A percentile compares a stretch with the other conserved stretches of the same genome.
Conservation (phyloP, 2,329 filamentous ascomycete genomes). For the Hymenoscyphus infarciens region DNA sequence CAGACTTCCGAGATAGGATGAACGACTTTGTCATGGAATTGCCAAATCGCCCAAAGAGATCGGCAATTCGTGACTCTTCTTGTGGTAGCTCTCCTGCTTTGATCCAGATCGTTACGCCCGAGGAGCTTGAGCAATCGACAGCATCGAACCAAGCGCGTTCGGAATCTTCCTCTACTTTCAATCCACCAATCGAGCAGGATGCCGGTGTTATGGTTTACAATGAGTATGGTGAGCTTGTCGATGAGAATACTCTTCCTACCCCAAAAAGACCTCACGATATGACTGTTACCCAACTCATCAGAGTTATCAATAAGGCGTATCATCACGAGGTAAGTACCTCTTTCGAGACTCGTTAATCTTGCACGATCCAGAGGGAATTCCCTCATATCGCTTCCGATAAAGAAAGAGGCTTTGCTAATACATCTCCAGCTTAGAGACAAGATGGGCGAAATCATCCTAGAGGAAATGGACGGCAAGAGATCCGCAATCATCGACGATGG, state of each 20-base stretch:
- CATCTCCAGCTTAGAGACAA: slow-evolving; percentile 22
- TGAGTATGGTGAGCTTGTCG: slow-evolving; percentile 32
- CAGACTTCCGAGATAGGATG: not conserved
- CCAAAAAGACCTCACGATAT: slow-evolving; percentile 17
- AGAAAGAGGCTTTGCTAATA: not conserved
- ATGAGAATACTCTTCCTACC: slow-evolving; percentile 14
- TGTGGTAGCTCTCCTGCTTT: not conserved
- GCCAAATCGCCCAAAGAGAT: not conserved
- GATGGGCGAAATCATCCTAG: slow-evolving; percentile 23
- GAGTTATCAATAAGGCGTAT: slow-evolving; percentile 30
- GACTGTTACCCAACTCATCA: slow-evolving; percentile 25
- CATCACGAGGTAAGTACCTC: slow-evolving; percentile 28
- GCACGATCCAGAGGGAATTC: not conserved
- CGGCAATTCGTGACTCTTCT: not conserved
- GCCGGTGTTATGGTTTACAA: slow-evolving; percentile 28
- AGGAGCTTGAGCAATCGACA: not conserved
- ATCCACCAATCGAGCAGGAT: not conserved
- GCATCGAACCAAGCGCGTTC: not conserved
- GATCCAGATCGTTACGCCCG: not conserved
- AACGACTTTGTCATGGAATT: slow-evolving; percentile 1
- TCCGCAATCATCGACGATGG: slow-evolving; percentile 18
- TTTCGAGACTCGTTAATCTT: no score
- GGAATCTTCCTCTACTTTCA: not conserved
- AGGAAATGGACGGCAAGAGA: slow-evolving; percentile 18
- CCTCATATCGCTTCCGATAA: not conserved